Base-by-base conservation (phyloP, 176 grass and related monocot genomes). In the Ampelocalamus luodianensis region DNA sequence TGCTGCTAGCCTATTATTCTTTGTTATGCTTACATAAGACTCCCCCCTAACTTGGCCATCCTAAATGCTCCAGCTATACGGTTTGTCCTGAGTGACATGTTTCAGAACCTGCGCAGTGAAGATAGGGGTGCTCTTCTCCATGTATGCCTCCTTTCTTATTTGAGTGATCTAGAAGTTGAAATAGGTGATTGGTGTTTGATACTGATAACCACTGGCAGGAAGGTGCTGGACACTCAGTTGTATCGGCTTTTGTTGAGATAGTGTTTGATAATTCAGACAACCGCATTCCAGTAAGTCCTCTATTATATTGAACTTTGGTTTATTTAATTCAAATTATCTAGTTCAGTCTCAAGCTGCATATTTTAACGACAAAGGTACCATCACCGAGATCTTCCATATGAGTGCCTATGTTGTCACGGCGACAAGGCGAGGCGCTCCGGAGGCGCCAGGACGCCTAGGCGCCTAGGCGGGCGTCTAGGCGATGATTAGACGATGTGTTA, bases 201-300 rank as follows among this genome's bases (percentile, higher is more conserved):
- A 77, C 86, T 63, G 74, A 40, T 63, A 77, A 86, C 37, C 66
- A 88, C 87, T 90, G 49, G 24, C 85, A 98, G 96, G 96, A 98
- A 90, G 96, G 96, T 26, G 96, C 96, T 83, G 96, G 96, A 32
- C 96, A 98, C 85, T 94, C 94, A 60, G 96, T 98, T 79, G 90
- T 98, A 45, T 98, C 96, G 85, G 96, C 96, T 79, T 98, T 95
- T 96, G 96, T 98, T 22, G 96, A 98, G 90, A 98, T 98, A 76
- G 90, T 98, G 38, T 98, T 94, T 86, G 96, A 98, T 80, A 98
- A 98, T 87, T 88, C 91, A 62, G 96, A 98, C 78, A 98, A 96
- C 74, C 93, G 96, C 73, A 98, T 98, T 76, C 96, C 96, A 83
- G 96, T 98, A 94, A 95, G 92, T 83, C 55, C 36, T 85, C 18